Base-by-base conservation (phyloP, 192 early-diverging fungal species). In the Physocladia obscura region DNA sequence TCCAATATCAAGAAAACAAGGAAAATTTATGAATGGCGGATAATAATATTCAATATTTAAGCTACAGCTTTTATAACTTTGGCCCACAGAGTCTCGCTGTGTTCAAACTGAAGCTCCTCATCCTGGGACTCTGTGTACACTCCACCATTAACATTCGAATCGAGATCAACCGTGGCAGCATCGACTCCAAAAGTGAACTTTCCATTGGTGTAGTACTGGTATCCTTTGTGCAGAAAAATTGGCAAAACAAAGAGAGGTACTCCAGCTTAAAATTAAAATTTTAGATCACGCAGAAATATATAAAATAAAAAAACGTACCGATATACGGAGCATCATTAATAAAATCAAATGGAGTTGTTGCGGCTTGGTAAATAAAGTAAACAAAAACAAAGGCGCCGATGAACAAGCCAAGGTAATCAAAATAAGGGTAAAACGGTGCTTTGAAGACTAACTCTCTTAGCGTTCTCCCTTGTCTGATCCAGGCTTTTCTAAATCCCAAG, bases 231-330 rank as follows among this genome's bases (percentile, higher is more conserved):
- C 6, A 21, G 22, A 62, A 62, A 4, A 2, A 47, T 6, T 22
- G 40, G 60, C 6, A 62, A 19, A 8, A 62, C 36, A 47, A 62
- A 62, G n/a, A 62, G 36, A 22, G 60, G 60, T 6, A 62, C 6
- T 4, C 60, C 60, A 8, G 26, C 44, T 47, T n/a, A n/a, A n/a
- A n/a, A n/a, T n/a, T 27, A 36, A 92, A 81, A 39, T 84, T 82
- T 26, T 76, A 61, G 64, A 91, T 81, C 31, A 72, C 80, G 78
- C 79, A 90, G 1, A 89, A 90, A 40, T 93, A 88, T 15, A 88
- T 80, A 55, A n/a, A n/a, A n/a, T n/a, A n/a, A n/a, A n/a, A n/a
- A 13, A 8, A 19, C 52, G 6, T 27, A 54, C 24, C 63, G 36
- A 21, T 5, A 34, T 65, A 65, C 3, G 63, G 49, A 36, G 63